phyloP scores from a whole-genome alignment of 1,284 basidiomycete genomes.

The Ganoderma boninense region DNA sequence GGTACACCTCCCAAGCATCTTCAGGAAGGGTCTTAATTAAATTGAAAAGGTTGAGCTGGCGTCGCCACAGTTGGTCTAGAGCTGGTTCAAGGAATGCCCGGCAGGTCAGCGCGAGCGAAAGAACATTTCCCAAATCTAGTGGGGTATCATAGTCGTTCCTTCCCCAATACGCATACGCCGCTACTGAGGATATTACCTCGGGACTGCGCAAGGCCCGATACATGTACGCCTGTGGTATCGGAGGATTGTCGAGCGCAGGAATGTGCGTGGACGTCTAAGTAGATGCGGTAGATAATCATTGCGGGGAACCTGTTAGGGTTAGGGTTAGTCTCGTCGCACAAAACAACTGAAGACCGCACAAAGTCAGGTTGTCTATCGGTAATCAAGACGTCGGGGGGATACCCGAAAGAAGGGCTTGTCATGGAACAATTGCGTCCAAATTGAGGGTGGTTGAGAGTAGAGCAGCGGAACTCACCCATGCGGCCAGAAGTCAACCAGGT shows the following conservation, averaged over 20 bases:
- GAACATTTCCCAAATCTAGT: constrained; percentile 16
- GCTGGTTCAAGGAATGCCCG: constrained; percentile 25
- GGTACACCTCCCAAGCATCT: constrained; percentile 13
- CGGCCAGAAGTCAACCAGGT: not conserved
- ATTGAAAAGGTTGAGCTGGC: constrained; percentile 23
- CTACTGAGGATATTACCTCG: constrained; percentile 5
- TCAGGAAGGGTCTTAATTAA: constrained; percentile 23
- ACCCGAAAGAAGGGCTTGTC: not conserved
- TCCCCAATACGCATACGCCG: constrained; percentile 24
- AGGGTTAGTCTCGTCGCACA: not conserved
- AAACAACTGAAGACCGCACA: not conserved
- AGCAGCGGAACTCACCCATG: not conserved
- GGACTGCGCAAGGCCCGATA: not conserved
- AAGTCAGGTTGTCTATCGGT: not conserved
- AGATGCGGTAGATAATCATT: not conserved
- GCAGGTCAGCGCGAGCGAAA: constrained; percentile 24
- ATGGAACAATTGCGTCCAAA: too few relatives aligned
- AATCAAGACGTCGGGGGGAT: not conserved
- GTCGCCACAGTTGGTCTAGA: constrained; percentile 29
- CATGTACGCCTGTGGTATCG: not conserved
- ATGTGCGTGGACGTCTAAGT: not conserved
- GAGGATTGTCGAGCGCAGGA: not conserved
- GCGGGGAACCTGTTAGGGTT: not conserved
- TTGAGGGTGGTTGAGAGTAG: not conserved
- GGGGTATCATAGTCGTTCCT: constrained; percentile 10